Conservation (phyloP, 441 rosid species). For the Corymbia calophylla region DNA sequence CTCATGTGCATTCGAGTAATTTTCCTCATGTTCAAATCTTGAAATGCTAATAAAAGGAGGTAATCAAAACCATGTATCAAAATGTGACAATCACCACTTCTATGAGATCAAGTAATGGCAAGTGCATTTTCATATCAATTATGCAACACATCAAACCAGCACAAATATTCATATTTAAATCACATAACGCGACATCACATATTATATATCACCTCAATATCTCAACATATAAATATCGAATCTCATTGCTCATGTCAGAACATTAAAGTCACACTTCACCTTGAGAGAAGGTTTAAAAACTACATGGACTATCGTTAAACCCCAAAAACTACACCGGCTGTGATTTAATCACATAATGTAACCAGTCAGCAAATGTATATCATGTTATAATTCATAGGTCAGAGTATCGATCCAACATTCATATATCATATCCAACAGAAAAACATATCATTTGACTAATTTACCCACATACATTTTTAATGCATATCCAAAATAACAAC, state of each 20-base stretch:
- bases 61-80: neutral
- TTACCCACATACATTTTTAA: neutral
- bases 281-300: neutral
- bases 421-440: neutral
- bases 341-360: neutral
- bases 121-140: neutral
- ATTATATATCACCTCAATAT: neutral
- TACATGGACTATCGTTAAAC: neutral
- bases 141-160: accelerated
- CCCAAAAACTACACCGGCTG: accelerated
- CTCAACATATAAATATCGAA: accelerated
- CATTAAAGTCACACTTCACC: neutral
- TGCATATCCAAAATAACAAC: neutral
- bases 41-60: neutral
- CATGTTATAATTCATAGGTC: neutral
- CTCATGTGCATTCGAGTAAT: accelerated
- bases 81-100: neutral
- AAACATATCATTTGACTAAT: neutral
- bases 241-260: accelerated
- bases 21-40: neutral
- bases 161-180: neutral
- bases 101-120: neutral
- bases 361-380: neutral
- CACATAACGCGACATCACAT: neutral
- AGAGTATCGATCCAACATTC: neutral